These are phyloP conservation scores for Tremella mesenterica DNA, from an alignment of 768 basidiomycete genomes.

Conservation along the genomic window DNA sequence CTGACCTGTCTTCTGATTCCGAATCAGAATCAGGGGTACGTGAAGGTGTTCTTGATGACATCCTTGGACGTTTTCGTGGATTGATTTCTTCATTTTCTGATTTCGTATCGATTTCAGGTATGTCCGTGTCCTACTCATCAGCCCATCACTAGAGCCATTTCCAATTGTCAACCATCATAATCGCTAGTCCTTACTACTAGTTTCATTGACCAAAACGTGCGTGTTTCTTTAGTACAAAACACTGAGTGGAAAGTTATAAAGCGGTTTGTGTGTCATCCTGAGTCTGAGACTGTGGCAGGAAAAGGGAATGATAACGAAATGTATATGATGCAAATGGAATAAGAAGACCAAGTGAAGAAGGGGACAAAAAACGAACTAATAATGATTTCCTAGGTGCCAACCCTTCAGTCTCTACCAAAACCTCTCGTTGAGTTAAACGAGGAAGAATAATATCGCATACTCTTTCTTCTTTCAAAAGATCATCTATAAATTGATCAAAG, in stretches of 20 bases:
- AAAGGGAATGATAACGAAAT: background rate
- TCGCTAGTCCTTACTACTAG: too few species aligned
- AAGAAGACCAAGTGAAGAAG: background rate
- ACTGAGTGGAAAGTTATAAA: background rate
- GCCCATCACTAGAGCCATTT: too few species aligned
- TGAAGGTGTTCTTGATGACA: conserved; percentile 22
- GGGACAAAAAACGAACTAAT: background rate
- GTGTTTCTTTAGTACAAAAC: background rate
- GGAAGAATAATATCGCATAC: conserved; percentile 96
- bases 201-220: too few species aligned
- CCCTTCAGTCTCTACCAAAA: conserved; percentile 86
- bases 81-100: conserved; percentile 2
- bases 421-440: conserved; percentile 70
- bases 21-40: conserved; percentile 22
- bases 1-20: too few species aligned
- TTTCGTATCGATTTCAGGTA: conserved; percentile 18
- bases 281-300: too few species aligned
- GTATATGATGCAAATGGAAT: background rate
- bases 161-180: too few species aligned
- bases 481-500: conserved; percentile 86
- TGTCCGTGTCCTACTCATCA: conserved; percentile 2
- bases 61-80: conserved; percentile 14
- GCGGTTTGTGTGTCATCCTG: too few species aligned
- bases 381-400: conserved; percentile 61
- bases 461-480: conserved; percentile 74